Base-by-base conservation (phyloP, 257 asterid genomes). In the Solanum verrucosum region DNA sequence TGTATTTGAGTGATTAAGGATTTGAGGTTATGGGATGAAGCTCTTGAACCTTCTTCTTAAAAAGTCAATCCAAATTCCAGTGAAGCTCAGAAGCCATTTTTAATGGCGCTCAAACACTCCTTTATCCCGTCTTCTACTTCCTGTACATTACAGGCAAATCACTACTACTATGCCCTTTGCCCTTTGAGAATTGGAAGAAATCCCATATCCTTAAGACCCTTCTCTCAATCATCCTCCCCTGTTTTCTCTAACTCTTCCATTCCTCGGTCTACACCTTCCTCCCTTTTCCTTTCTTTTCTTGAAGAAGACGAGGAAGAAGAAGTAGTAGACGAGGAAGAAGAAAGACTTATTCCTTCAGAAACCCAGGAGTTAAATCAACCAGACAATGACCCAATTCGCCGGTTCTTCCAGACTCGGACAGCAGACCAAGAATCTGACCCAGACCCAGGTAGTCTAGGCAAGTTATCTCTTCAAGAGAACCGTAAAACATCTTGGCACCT, bases 401-500 rank as follows among this genome's bases (percentile, higher is more conserved):
- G 90, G 56, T 96, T 96, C 96, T 93, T 96, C 90, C 90, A 89
- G 88, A 90, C 93, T 88, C 95, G 92, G 37, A 73, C 89, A 27
- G 63, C 93, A 1, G 52, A 52, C 87, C 77, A 87, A 11, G 88
- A 71, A 71, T 83, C 92, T 3, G 91, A 88, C 68, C 94, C 94
- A 71, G 97, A 96, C 95, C 97, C 98, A 21, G 89, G 5, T 70
- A 88, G 70, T 38, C 93, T 92, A 93, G 98, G 98, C 87, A 92
- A 88, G 74, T 70, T 95, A 52, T 79, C 98, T 84, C 93, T 93
- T 89, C 93, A 88, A 14, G 91, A 89, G 88, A 95, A 95, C 86
- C 94, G 98, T 8, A 94, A 89, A 88, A 92, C 94, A 5, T 91
- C 98, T 4, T 96, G 98, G 99, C 98, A 92, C 88, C 93, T 95